Base-by-base conservation (phyloP, 257 asterid genomes). In the Marsdenia floribunda region DNA sequence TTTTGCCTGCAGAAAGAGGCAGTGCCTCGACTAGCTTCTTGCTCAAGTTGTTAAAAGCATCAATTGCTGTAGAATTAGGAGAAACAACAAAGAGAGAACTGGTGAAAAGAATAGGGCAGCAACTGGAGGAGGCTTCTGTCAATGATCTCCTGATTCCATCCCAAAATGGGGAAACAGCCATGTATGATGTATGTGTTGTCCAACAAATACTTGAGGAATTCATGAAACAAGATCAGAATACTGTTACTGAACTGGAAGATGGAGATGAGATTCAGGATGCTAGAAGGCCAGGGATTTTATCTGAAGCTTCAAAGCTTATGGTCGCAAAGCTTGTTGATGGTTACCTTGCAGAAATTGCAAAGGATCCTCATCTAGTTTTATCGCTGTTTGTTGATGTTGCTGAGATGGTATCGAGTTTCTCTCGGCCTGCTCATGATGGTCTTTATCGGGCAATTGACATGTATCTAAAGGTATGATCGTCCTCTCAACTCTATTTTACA, bases 261-360 rank as follows among this genome's bases (percentile, higher is more conserved):
- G 78, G 77, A 5, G 81, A 85, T n/a, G 96, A 90, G 78, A 85
- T 89, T 82, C 96, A 80, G 79, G 96, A 86, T 81, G 85, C 85
- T 72, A 75, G 83, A 68, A 87, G 33, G 81, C 96, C 91, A 0
- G 97, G 99, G 80, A 88, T 95, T 68, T 85, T 95, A 49, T 89
- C 96, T 2, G 99, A 95, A 85, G 99, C 99, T 61, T 92, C 99
- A 6, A 95, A 92, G 86, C 89, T 95, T 79, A 95, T 95, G 92
- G 99, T 92, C 74, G 97, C 95, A 16, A 95, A 95, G 85, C 87
- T 95, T 10, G 84, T 95, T 0, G 99, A 95, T 50, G 86, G 87
- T 55, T 95, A 95, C 87, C 96, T 95, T 60, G 88, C 86, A 0
- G 98, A 95, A 83, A 87, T 95, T 52, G 96, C 96, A 1, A 92